Evolutionary conservation across 352 stramenopile genomes (phyloP), one percentile per base, ranked within the genome.

Genomic region (Halophytophthora batemanensis): DNA sequence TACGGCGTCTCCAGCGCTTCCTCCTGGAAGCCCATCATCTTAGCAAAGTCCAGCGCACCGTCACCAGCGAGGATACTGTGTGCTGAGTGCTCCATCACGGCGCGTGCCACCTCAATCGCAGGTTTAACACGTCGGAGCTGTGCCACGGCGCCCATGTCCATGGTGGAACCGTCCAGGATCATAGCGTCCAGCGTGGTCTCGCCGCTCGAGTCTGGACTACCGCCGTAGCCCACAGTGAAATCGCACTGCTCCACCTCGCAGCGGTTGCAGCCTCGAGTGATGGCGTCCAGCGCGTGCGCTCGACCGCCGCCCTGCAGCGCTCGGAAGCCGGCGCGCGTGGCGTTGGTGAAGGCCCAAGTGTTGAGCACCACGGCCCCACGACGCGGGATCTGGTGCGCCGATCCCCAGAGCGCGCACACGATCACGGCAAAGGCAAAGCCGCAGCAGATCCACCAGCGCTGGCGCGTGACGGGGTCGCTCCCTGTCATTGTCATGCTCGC

Each of bases 111-210:
- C 45, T 73, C 52, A 50, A 96, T 93, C 3, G 87, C 89, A 23
- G 78, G 57, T 39, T 96, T 96, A 40, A 96, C 66, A 37, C 81
- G 72, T 45, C 82, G 69, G 25, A 97, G 59, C 51, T 81, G 80
- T 11, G 72, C 89, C 3, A 97, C 87, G 0, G 85, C 85, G 12
- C 89, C 87, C 71, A 96, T 93, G 50, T 72, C 69, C 72, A 93
- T 90, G 13, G 70, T 90, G 15, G 66, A 66, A 6, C 86, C 89
- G 44, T 96, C 86, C 59, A 97, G 63, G 50, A 97, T 92, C 86
- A 97, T 96, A 6, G 89, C 86, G 48, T 97, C 89, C 12, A 97
- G 73, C 18, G 86, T 96, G 11, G 88, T 95, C 54, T 96, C 83
- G 4, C 87, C 89, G n/a, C 52, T 74, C 2, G 75, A 79, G 52